A percentile compares a stretch with the other conserved stretches of the same genome.
Evolutionary conservation across 1,284 basidiomycete genomes (phyloP).

Genomic region (Ceratobasidium sp.): DNA sequence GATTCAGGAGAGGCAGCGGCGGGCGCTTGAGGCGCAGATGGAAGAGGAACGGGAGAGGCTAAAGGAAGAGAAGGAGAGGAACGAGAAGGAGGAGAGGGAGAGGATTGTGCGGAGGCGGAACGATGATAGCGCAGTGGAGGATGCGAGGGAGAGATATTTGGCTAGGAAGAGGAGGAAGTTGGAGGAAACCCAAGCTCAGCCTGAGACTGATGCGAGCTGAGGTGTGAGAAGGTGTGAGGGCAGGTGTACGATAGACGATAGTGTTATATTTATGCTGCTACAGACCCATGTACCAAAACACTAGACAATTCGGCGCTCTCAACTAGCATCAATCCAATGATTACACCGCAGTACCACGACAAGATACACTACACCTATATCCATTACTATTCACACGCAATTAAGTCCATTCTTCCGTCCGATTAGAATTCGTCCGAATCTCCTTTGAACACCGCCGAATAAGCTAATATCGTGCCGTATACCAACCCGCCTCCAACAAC

Average conservation of each 20-base stretch:
- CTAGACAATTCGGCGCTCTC: slow-evolving; percentile 5
- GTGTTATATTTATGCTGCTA: slow-evolving; percentile 1
- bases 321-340: slow-evolving; percentile 1
- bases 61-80: slow-evolving; percentile 57
- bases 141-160: slow-evolving; percentile 81
- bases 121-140: slow-evolving; percentile 75
- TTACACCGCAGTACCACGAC: slow-evolving; percentile 7
- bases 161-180: slow-evolving; percentile 83
- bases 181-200: slow-evolving; percentile 62
- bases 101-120: slow-evolving; percentile 67
- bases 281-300: not conserved
- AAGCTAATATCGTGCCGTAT: slow-evolving; percentile 93
- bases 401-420: not conserved
- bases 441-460: slow-evolving; percentile 85
- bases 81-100: slow-evolving; percentile 61
- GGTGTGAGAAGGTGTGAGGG: not conserved
- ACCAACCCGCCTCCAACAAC: slow-evolving; percentile 92
- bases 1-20: slow-evolving; percentile 81
- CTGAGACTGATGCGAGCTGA: not conserved
- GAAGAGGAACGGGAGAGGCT: slow-evolving; percentile 75
- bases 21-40: slow-evolving; percentile 81
- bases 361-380: not conserved
- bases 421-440: slow-evolving; percentile 78
- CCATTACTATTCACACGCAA: not conserved
- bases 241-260: no score